Percentiles rank a stretch among this genome's conserved stretches.
Evolutionary conservation across 371 early-diverging fungal genomes (phyloP).

Genomic region (Circinella umbellata): DNA sequence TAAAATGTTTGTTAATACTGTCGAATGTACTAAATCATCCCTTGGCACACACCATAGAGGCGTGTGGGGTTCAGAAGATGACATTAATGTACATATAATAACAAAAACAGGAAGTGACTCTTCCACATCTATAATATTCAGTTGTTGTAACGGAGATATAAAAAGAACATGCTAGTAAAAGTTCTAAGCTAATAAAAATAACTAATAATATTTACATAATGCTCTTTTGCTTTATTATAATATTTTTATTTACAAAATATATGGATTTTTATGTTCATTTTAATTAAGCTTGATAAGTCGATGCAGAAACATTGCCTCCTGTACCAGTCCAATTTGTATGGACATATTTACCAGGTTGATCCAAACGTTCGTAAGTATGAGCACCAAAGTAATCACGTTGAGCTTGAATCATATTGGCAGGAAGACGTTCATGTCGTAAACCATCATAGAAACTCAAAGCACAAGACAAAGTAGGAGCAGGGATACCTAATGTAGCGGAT

Average conservation of each 20-base stretch:
- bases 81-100: too few species aligned
- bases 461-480: conserved; percentile 91
- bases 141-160: too few species aligned
- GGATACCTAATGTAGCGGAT: conserved; percentile 85
- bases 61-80: too few species aligned
- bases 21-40: too few species aligned
- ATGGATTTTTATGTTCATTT: neutral
- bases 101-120: too few species aligned
- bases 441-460: conserved; percentile 98
- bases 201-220: too few species aligned
- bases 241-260: neutral
- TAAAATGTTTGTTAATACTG: too few species aligned
- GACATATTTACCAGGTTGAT: conserved; percentile 66
- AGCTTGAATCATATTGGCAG: conserved; percentile 97
- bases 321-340: conserved; percentile 98
- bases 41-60: too few species aligned
- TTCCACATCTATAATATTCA: too few species aligned
- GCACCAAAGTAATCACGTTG: conserved; percentile 99
- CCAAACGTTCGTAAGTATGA: conserved; percentile 92
- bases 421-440: conserved; percentile 85
- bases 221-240: too few species aligned
- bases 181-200: too few species aligned
- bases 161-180: too few species aligned
- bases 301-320: conserved; percentile 77
- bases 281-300: conserved; percentile 48